Evolutionary conservation across 2,329 filamentous ascomycete genomes (phyloP), one percentile per base, ranked within the genome.

Genomic region (Magnaporthiopsis rhizophila): DNA sequence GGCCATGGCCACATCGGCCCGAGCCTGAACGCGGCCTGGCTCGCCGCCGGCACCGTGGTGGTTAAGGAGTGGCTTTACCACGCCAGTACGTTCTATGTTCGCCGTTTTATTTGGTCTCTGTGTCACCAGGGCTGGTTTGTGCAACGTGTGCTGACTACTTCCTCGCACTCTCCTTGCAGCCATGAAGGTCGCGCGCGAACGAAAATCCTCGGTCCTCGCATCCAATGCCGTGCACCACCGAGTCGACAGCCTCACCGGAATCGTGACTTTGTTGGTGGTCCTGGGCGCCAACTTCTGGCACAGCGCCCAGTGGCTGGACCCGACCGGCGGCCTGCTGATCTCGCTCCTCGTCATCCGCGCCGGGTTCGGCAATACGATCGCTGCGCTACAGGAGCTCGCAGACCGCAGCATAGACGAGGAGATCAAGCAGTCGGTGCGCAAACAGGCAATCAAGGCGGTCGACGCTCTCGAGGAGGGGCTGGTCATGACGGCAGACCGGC

Each of bases 61-160:
- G 81, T 98, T 71, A 99, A 99, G 78, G 95, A 99, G 77, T 99
- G 93, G 91, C 81, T 99, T 32, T 99, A 98, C 74, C 89, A 90
- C 80, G 92, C 94, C 68, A 99, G 94, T 95, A 86, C 81, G 90
- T 86, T n/a, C 50, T 61, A 28, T 21, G 28, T 61, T 60, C 21
- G 21, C 57, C 60, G 34, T 12, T 36, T 36, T 18, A 1, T 45
- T 11, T 12, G 13, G 21, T 53, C 21, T n/a, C n/a, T 13, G 21
- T 77, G 68, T 76, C 71, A 21, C 13, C 63, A 3, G 2, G 61
- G 32, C 34, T 58, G 45, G 65, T 53, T 53, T 53, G 45, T 53
- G 21, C 45, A 53, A 24, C n/a, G 21, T 11, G 21, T 11, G 45
- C 45, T 53, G 2, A 53, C 45, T 7, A 24, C 21, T 53, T n/a